A percentile compares a stretch with the other conserved stretches of the same genome.
phyloP scores from a whole-genome alignment of 495 filamentous ascomycete genomes.

The Stereocaulon alpinum region DNA sequence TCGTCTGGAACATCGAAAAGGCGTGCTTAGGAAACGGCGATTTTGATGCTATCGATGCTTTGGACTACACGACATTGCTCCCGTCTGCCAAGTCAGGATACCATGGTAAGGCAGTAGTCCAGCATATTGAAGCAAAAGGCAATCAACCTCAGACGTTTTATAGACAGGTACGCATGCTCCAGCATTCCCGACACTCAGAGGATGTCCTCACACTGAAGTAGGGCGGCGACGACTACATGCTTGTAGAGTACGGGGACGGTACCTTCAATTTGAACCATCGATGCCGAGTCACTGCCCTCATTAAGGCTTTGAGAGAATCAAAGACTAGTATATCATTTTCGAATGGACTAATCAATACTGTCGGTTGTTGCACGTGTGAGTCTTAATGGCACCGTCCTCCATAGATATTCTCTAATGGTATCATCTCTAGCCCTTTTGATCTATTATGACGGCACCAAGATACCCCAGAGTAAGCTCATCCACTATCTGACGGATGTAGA shows the following conservation, averaged over 20 bases:
- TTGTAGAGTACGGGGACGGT: constrained; percentile 45
- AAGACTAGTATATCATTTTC: constrained; percentile 29
- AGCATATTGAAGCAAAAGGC: constrained; percentile 29
- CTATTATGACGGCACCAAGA: constrained; percentile 37
- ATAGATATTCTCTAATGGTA: too few species aligned
- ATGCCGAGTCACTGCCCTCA: constrained; percentile 39
- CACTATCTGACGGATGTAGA: constrained; percentile 26
- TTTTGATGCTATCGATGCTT: constrained; percentile 23
- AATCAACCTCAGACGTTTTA: constrained; percentile 37
- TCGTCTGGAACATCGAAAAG: constrained; percentile 29
- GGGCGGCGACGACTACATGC: constrained; percentile 44
- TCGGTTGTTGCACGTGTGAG: constrained; percentile 39
- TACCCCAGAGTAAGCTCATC: constrained; percentile 30
- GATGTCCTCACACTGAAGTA: constrained; percentile 11
- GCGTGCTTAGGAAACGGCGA: constrained; percentile 13
- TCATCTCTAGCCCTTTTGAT: constrained; percentile 31
- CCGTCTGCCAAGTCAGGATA: constrained; percentile 8
- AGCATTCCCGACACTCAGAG: neutral
- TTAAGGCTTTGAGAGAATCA: constrained; percentile 30
- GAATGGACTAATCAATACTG: constrained; percentile 34
- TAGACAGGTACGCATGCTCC: constrained; percentile 31
- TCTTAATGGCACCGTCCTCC: neutral
- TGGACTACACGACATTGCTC: constrained; percentile 19
- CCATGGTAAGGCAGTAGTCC: constrained; percentile 31
- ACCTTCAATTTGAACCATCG: constrained; percentile 41